A percentile compares a stretch with the other conserved stretches of the same genome.
Evolutionary conservation across 2,329 filamentous ascomycete genomes (phyloP).

Genomic region (Xylariaceae sp.): DNA sequence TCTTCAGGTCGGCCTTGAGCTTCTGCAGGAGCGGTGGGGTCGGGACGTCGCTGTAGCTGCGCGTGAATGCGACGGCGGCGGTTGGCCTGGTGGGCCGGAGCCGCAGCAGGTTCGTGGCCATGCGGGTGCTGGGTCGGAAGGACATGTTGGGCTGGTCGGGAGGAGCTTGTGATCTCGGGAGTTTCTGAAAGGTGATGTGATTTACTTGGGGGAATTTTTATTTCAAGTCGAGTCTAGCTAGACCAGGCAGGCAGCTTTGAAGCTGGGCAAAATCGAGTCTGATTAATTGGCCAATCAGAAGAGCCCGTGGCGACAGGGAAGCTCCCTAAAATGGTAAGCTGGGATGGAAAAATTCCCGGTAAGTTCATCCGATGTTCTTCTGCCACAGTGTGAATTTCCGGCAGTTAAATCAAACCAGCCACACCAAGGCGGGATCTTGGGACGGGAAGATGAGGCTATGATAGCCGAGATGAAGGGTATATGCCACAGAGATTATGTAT

Average conservation of each 20-base stretch:
- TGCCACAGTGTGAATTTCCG: neutral
- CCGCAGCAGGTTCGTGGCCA: conserved; percentile 23
- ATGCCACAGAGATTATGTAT: no score
- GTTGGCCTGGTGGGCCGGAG: conserved; percentile 1
- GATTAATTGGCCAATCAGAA: conserved; percentile 13
- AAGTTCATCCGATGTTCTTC: neutral
- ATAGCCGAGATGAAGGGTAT: no score
- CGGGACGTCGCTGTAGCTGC: conserved; percentile 25
- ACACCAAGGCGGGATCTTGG: no score
- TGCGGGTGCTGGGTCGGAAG: conserved; percentile 24
- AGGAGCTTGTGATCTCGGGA: neutral
- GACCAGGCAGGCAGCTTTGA: neutral
- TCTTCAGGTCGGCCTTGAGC: conserved; percentile 58
- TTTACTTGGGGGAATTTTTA: neutral
- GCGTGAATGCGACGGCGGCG: conserved; percentile 8
- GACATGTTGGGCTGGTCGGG: conserved; percentile 16
- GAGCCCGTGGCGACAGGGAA: neutral
- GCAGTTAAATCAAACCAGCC: no score
- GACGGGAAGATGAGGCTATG: no score
- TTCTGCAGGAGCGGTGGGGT: conserved; percentile 46
- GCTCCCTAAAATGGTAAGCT: conserved; percentile 7
- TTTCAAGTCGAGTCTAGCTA: neutral
- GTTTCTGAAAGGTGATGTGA: neutral
- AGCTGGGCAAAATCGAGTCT: neutral
- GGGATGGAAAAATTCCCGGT: neutral